phyloP scores from a whole-genome alignment of 257 asterid genomes.

The Ballota nigra region DNA sequence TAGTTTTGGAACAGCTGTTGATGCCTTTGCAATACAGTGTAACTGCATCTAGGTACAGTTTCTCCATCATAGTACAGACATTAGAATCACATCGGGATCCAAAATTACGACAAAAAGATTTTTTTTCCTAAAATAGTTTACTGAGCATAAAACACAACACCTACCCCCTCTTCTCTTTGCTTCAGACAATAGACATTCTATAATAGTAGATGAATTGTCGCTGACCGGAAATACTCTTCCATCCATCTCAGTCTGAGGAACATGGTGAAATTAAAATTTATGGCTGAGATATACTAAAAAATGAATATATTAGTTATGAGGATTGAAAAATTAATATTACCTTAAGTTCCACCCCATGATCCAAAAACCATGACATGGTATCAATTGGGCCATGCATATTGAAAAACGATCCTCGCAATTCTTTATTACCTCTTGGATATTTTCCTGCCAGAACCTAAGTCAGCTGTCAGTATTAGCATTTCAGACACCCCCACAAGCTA shows the following conservation, averaged over 20 bases:
- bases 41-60: neutral
- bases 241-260: slow-evolving; percentile 71
- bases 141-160: slow-evolving; percentile 22
- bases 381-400: slow-evolving; percentile 74
- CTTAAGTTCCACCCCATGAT: slow-evolving; percentile 80
- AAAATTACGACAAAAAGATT: neutral
- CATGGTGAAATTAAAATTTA: slow-evolving; percentile 21
- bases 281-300: slow-evolving; percentile 5
- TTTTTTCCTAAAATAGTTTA: neutral
- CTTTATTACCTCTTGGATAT: slow-evolving; percentile 93
- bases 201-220: slow-evolving; percentile 73
- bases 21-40: neutral
- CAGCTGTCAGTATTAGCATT: slow-evolving; percentile 20
- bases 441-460: slow-evolving; percentile 71
- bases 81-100: neutral
- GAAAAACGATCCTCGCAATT: slow-evolving; percentile 91
- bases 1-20: neutral
- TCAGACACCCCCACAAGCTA: slow-evolving; percentile 2
- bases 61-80: slow-evolving; percentile 7
- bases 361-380: slow-evolving; percentile 90
- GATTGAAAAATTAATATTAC: slow-evolving; percentile 29
- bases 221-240: slow-evolving; percentile 96
- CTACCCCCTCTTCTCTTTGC: slow-evolving; percentile 82
- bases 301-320: slow-evolving; percentile 2
- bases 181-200: slow-evolving; percentile 84